Evolutionary conservation across 2,329 filamentous ascomycete genomes (phyloP), one percentile per base, ranked within the genome.

Genomic region (Coniella vitis): DNA sequence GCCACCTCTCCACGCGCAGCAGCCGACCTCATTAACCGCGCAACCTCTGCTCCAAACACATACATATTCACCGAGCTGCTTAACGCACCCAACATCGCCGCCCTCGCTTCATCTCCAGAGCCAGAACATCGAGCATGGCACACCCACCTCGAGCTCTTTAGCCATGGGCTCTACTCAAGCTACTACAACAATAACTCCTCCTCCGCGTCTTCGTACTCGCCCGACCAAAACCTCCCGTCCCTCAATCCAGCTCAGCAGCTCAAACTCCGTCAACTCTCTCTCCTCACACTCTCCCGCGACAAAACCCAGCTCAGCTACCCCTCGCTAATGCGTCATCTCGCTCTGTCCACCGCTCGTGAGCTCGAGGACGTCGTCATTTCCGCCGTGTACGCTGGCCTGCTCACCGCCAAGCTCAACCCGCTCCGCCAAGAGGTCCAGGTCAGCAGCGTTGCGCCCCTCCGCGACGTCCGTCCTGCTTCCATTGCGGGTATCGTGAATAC

Each of bases 21-120:
- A 37, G 84, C 87, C 61, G 90, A 95, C 64, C 80, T 97, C 47
- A 79, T 97, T 64, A 81, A 77, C 38, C 87, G 90, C 68, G 93
- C 90, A 54, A 97, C 90, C 44, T 90, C 89, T n/a, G 84, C 84
- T 48, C 82, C 87, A 22, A 87, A 90, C 67, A 95, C 90, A 56
- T 98, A 85, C 67, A 78, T 97, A 69, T 98, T 98, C 71, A 81
- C 87, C 57, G 91, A 97, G 70, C 83, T 98, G n/a, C 82, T 98
- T 34, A 78, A 86, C 59, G 82, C 83, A 1, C 81, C 87, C 0
- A 82, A 88, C 58, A 83, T 97, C 57, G 86, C 93, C 66, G 76
- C 79, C 12, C 81, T 97, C 38, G 73, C 73, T 35, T 65, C 65
- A 8, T 62, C 61, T 17, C 63, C 75, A 32, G 85, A 94, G 42